A percentile compares a stretch with the other conserved stretches of the same genome.
Conservation (phyloP, 2,329 filamentous ascomycete genomes). For the Zasmidium cellare region DNA sequence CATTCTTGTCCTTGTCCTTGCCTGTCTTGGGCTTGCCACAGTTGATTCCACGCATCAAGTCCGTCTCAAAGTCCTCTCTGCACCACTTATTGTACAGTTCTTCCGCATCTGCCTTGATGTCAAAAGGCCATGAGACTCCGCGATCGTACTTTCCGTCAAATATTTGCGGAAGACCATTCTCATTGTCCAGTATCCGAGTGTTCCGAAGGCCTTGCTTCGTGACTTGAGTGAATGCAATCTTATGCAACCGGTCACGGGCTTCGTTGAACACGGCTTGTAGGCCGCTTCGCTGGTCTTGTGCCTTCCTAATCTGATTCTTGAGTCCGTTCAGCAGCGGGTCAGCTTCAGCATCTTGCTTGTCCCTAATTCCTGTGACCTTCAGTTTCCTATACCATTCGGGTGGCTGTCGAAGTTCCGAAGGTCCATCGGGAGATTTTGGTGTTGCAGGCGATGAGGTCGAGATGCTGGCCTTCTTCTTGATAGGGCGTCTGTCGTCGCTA, state of each 20-base stretch:
- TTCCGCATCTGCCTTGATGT: constrained; percentile 49
- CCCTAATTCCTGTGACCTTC: neutral
- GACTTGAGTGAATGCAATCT: constrained; percentile 40
- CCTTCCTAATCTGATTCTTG: constrained; percentile 2
- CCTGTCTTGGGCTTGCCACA: constrained; percentile 15
- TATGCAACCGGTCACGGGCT: constrained; percentile 41
- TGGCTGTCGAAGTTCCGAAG: constrained; percentile 5
- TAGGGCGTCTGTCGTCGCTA: neutral
- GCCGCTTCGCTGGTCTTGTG: neutral
- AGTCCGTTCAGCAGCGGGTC: neutral
- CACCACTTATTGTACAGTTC: constrained; percentile 51
- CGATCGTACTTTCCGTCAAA: constrained; percentile 33
- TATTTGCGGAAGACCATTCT: constrained; percentile 42
- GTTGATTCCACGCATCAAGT: constrained; percentile 49
- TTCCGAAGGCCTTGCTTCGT: constrained; percentile 34
- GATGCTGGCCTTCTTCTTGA: neutral
- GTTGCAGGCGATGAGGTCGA: constrained; percentile 1
- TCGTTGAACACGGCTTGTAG: constrained; percentile 26
- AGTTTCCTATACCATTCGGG: constrained; percentile 24
- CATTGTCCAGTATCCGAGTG: constrained; percentile 38
- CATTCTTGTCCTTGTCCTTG: constrained; percentile 6
- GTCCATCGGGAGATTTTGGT: constrained; percentile 1
- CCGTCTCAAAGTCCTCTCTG: constrained; percentile 41
- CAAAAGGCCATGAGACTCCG: constrained; percentile 41
- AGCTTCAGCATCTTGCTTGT: neutral